Evolutionary conservation across 2,329 filamentous ascomycete genomes (phyloP), one percentile per base, ranked within the genome.

Genomic region (Fusarium mundagurra): DNA sequence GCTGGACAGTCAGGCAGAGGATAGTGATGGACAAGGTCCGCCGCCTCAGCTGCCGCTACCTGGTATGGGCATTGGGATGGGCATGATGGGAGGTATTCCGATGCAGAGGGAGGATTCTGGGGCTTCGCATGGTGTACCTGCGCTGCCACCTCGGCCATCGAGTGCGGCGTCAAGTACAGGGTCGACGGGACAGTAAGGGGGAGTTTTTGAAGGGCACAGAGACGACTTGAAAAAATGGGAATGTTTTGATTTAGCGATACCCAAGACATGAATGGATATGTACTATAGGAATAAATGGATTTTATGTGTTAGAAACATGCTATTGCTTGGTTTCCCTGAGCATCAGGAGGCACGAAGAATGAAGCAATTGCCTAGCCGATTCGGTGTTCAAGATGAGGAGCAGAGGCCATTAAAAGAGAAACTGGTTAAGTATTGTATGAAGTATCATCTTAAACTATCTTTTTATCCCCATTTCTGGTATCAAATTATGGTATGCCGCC

Each of bases 81-180:
- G 67, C 17, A 76, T 83, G 60, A 80, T 83, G 75, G 83, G 83
- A 3, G 82, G 83, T 6, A 80, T 83, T 29, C 78, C 83, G 17
- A 84, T 84, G 83, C 81, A 84, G 72, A 79, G 83, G 11, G 82
- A 83, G 36, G 82, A 83, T 20, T 75, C 80, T 31, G 60, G 64
- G 8, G 68, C 72, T 20, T 74, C 73, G 4, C 78, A 81, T 36
- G 68, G 67, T 10, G 66, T 79, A 34, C 79, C 81, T 5, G 59
- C 78, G 44, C 77, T 81, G 24, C 83, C 82, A 8, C 80, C 82
- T 43, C 75, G 83, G 53, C 83, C 83, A 8, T 72, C 78, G 22
- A 85, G 84, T 55, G 82, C 82, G 10, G 83, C 83, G 18, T 85
- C 84, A 16, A 85, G 83, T 76, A 85, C 84, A 18, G 84, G 84